phyloP scores from a whole-genome alignment of 805 yeast species.

The Myxozyma kluyveri region DNA sequence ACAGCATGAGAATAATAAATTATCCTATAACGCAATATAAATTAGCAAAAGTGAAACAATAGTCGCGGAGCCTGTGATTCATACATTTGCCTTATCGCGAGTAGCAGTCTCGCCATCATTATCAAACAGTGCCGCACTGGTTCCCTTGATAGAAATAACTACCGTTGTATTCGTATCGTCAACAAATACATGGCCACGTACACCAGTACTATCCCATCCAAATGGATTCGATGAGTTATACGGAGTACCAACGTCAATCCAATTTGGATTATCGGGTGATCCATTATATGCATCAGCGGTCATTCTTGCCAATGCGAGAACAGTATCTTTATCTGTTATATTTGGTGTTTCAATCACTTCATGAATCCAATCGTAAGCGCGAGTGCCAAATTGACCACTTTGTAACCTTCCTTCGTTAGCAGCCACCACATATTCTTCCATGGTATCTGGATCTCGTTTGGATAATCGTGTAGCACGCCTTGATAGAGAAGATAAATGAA shows the following conservation, averaged over 20 bases:
- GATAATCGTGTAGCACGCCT: slow-evolving; percentile 39
- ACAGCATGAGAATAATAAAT: slow-evolving; percentile 87
- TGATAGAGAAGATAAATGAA: slow-evolving; percentile 9
- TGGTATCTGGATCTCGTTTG: slow-evolving; percentile 55
- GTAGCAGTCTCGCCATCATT: slow-evolving; percentile 66
- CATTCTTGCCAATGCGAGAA: slow-evolving; percentile 75
- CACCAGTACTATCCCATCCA: slow-evolving; percentile 86
- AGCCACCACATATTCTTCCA: slow-evolving; percentile 63
- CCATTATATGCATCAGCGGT: slow-evolving; percentile 89
- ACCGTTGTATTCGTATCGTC: slow-evolving; percentile 56
- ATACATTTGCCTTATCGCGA: slow-evolving; percentile 67
- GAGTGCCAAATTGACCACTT: slow-evolving; percentile 5
- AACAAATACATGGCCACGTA: slow-evolving; percentile 88
- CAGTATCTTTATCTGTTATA: slow-evolving; percentile 67
- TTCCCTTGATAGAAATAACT: slow-evolving; percentile 84
- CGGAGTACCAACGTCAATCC: slow-evolving; percentile 64
- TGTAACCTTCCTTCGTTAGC: slow-evolving; percentile 38
- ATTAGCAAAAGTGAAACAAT: background rate
- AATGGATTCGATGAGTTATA: slow-evolving; percentile 44
- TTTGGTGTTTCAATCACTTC: slow-evolving; percentile 56
- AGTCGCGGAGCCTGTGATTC: background rate
- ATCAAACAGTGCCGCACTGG: slow-evolving; percentile 64
- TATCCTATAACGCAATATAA: slow-evolving; percentile 48
- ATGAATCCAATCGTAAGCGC: slow-evolving; percentile 26
- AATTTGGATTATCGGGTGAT: slow-evolving; percentile 73